Evolutionary conservation across 768 basidiomycete genomes (phyloP).

Genomic region (Lentinula lateritia): DNA sequence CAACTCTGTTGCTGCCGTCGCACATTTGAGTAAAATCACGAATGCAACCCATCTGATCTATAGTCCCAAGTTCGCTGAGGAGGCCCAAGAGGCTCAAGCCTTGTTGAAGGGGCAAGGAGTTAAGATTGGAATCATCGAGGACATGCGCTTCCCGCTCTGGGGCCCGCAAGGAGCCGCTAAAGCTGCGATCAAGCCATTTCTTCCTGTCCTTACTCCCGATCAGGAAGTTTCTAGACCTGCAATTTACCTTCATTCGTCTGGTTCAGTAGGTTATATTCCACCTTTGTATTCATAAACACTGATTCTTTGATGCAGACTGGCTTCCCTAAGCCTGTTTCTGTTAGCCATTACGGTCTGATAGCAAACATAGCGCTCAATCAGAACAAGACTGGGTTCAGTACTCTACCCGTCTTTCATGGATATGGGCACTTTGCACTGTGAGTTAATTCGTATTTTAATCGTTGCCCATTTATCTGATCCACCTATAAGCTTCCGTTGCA

Average conservation of each 20-base stretch:
- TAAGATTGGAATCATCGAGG: constrained; percentile 18
- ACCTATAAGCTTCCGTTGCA: constrained; percentile 16
- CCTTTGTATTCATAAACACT: too few species aligned
- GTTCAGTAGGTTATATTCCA: constrained; percentile 22
- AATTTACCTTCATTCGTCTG: constrained; percentile 40
- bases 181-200: constrained; percentile 19
- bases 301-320: constrained; percentile 28
- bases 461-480: neutral
- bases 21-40: constrained; percentile 33
- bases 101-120: constrained; percentile 17
- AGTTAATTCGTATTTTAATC: constrained; percentile 11
- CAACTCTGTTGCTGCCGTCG: constrained; percentile 40
- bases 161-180: constrained; percentile 26
- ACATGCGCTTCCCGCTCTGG: constrained; percentile 35
- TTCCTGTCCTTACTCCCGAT: constrained; percentile 22
- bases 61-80: constrained; percentile 26
- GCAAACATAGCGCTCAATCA: constrained; percentile 30
- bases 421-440: constrained; percentile 31
- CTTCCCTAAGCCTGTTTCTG: constrained; percentile 37
- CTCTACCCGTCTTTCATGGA: constrained; percentile 41
- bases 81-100: constrained; percentile 26
- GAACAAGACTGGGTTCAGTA: constrained; percentile 31
- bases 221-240: constrained; percentile 25
- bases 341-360: constrained; percentile 29
- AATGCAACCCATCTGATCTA: constrained; percentile 33